Percentiles rank a stretch among this genome's conserved stretches.
These are phyloP conservation scores for Agrostemma githago DNA, from an alignment of 148 eudicot species.

Conservation along the genomic window DNA sequence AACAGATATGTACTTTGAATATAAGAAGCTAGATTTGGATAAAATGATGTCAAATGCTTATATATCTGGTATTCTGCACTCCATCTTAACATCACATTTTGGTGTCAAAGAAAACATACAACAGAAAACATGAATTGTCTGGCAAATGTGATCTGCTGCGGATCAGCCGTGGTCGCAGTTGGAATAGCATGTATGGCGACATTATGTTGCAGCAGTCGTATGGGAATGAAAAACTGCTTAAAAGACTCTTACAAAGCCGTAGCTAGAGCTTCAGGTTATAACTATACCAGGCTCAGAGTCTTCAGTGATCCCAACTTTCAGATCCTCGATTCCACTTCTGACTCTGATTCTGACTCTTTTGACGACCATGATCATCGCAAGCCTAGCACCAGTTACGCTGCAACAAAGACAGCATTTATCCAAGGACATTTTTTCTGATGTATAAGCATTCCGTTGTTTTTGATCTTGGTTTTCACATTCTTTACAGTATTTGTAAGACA, in stretches of 20 bases:
- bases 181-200: conserved; percentile 18
- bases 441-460: neutral
- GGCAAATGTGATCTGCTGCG: conserved; percentile 20
- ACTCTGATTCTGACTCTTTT: conserved; percentile 8
- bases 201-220: conserved; percentile 20
- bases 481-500: neutral
- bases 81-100: neutral
- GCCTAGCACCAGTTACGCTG: conserved; percentile 19
- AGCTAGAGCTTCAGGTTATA: conserved; percentile 26
- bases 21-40: neutral
- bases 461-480: neutral
- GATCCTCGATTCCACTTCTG: neutral
- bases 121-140: conserved; percentile 9
- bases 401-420: neutral
- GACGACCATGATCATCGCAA: neutral
- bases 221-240: conserved; percentile 3
- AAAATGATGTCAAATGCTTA: neutral
- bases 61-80: neutral
- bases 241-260: conserved; percentile 6
- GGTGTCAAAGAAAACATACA: neutral
- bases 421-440: conserved; percentile 2
- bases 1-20: neutral
- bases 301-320: conserved; percentile 24
- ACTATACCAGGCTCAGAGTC: conserved; percentile 19
- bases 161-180: conserved; percentile 17